These are phyloP conservation scores for Coemansia sp. DNA, from an alignment of 192 early-diverging fungal genomes.

Conservation along the genomic window DNA sequence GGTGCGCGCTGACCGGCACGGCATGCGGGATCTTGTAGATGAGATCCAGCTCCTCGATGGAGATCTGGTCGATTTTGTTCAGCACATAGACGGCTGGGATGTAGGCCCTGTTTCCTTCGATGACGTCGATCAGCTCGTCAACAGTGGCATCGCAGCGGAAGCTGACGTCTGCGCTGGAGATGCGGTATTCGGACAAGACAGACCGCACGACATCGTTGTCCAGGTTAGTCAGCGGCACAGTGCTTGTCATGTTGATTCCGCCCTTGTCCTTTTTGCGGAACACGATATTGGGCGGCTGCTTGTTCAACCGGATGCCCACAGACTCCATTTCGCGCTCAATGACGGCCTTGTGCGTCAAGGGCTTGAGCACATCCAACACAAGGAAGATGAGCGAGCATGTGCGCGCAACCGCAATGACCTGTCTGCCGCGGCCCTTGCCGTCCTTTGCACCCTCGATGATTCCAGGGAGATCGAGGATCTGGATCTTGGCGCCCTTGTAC, in stretches of 20 bases:
- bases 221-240: slow-evolving; percentile 85
- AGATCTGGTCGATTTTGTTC: slow-evolving; percentile 99
- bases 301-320: slow-evolving; percentile 96
- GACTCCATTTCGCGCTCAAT: slow-evolving; percentile 98
- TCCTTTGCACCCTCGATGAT: slow-evolving; percentile 99
- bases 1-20: slow-evolving; percentile 75
- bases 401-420: slow-evolving; percentile 95
- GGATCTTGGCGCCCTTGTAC: slow-evolving; percentile 98
- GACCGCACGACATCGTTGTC: slow-evolving; percentile 91
- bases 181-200: slow-evolving; percentile 90
- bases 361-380: slow-evolving; percentile 96
- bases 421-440: slow-evolving; percentile 95
- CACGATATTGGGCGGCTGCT: slow-evolving; percentile 91
- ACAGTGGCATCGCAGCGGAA: slow-evolving; percentile 92
- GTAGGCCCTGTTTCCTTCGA: slow-evolving; percentile 95
- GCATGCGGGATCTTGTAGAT: slow-evolving; percentile 98
- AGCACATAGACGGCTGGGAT: slow-evolving; percentile 94
- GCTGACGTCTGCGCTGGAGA: slow-evolving; percentile 94
- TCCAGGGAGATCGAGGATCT: slow-evolving; percentile 97
- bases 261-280: slow-evolving; percentile 99
- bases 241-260: slow-evolving; percentile 92
- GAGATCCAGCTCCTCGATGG: slow-evolving; percentile 92
- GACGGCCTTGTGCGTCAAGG: slow-evolving; percentile 88
- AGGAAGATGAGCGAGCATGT: slow-evolving; percentile 97
- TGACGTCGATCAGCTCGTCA: slow-evolving; percentile 97